Conservation (phyloP, 1,284 basidiomycete species). For the Pyrrhoderma noxium region DNA sequence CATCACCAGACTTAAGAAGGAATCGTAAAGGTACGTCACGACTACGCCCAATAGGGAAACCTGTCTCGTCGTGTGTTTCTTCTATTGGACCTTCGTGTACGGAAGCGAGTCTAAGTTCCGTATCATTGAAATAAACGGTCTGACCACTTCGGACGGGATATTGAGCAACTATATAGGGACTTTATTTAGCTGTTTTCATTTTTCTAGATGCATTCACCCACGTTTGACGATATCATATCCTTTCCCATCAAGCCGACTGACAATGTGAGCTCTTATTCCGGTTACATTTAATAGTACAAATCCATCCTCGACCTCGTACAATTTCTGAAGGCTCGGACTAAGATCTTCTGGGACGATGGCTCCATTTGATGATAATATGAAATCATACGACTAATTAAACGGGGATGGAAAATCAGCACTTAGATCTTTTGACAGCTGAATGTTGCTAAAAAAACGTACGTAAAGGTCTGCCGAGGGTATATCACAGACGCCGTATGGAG, state of each 20-base stretch:
- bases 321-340: conserved; percentile 59
- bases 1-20: conserved; percentile 44
- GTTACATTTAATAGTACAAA: conserved; percentile 70
- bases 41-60: conserved; percentile 24
- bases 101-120: conserved; percentile 26
- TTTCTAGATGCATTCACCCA: conserved; percentile 32
- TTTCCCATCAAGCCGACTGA: conserved; percentile 72
- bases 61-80: conserved; percentile 23
- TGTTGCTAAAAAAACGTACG: conserved; percentile 41
- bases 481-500: conserved; percentile 64
- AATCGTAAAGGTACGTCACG: conserved; percentile 52
- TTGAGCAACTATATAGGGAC: conserved; percentile 60
- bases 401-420: conserved; percentile 10
- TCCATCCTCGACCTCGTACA: conserved; percentile 57
- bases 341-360: conserved; percentile 55
- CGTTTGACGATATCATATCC: conserved; percentile 82
- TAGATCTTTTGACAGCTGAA: no score
- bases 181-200: neutral
- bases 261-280: conserved; percentile 70
- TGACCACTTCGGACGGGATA: conserved; percentile 76
- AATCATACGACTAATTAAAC: conserved; percentile 59
- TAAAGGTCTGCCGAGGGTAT: conserved; percentile 63
- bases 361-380: conserved; percentile 62
- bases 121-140: conserved; percentile 74
- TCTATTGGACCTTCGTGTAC: conserved; percentile 36